Evolutionary conservation across 139 green algal species (phyloP).

Genomic region (Chlamydomonas asymmetrica): DNA sequence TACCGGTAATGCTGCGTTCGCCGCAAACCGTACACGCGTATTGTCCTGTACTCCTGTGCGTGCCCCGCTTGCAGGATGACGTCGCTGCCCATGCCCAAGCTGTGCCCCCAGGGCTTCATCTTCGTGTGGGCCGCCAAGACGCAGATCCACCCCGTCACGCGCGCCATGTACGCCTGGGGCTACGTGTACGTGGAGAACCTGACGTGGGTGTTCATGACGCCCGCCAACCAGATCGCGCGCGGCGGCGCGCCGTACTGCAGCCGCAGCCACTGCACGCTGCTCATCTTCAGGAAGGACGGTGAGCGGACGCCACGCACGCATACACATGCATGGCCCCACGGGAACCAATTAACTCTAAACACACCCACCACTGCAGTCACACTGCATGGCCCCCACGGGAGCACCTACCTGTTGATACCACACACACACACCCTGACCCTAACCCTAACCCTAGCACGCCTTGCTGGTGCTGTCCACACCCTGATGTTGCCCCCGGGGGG

Average conservation of each 20-base stretch:
- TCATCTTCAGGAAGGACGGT: constrained; percentile 87
- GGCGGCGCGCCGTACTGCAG: constrained; percentile 34
- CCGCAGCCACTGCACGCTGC: constrained; percentile 81
- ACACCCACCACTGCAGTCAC: too few relatives aligned
- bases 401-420: too few relatives aligned
- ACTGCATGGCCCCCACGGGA: too few relatives aligned
- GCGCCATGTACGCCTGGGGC: constrained; percentile 39
- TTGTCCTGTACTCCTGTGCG: background rate
- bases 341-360: too few relatives aligned
- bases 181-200: constrained; percentile 93
- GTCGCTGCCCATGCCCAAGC: constrained; percentile 57
- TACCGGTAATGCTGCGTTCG: too few relatives aligned
- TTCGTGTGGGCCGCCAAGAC: constrained; percentile 87
- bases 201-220: constrained; percentile 82
- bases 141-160: constrained; percentile 44
- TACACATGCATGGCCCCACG: too few relatives aligned
- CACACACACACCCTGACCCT: too few relatives aligned
- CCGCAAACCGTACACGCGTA: background rate
- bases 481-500: too few relatives aligned
- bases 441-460: too few relatives aligned
- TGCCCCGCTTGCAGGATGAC: constrained; percentile 34
- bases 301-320: too few relatives aligned
- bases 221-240: constrained; percentile 69
- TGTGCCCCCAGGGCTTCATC: constrained; percentile 84
- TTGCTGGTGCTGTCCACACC: too few relatives aligned